These are phyloP conservation scores for Xylona heveae DNA, from an alignment of 495 filamentous ascomycete genomes.

Conservation along the genomic window DNA sequence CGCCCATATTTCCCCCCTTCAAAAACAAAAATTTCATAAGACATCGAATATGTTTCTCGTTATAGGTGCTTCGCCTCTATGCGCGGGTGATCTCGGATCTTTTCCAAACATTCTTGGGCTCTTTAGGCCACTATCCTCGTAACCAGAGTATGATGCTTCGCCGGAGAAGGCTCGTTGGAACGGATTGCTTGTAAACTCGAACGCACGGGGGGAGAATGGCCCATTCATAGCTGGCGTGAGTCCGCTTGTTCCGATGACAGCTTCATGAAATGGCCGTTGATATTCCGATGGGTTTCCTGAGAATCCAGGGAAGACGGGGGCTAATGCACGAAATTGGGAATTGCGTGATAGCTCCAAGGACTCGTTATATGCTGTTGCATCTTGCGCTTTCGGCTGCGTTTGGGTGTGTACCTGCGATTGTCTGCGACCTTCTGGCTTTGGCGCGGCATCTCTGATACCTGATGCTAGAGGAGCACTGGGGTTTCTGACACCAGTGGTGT, in stretches of 20 bases:
- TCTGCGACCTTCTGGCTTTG: neutral
- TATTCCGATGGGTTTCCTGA: neutral
- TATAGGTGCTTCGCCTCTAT: slow-evolving; percentile 42
- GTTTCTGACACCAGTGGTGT: slow-evolving; percentile 12
- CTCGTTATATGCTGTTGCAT: neutral
- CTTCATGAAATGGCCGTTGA: neutral
- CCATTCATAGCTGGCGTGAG: slow-evolving; percentile 8
- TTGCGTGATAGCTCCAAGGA: neutral
- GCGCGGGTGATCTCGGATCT: slow-evolving; percentile 44
- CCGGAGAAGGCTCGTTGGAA: slow-evolving; percentile 10
- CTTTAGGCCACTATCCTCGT: slow-evolving; percentile 3
- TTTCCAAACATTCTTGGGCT: slow-evolving; percentile 14
- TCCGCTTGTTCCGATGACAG: neutral
- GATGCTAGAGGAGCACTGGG: neutral
- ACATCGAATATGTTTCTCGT: slow-evolving; percentile 35
- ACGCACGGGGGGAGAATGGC: slow-evolving; percentile 18
- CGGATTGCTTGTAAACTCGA: slow-evolving; percentile 21
- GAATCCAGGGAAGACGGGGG: neutral
- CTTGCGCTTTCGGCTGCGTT: neutral
- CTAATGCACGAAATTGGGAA: neutral
- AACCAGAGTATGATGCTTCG: slow-evolving; percentile 6
- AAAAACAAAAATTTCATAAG: too few relatives aligned
- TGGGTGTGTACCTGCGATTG: neutral
- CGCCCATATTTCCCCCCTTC: too few relatives aligned
- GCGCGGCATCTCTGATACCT: neutral